Base-by-base conservation (phyloP, 2,329 filamentous ascomycete genomes). In the Stromatinia cepivora region DNA sequence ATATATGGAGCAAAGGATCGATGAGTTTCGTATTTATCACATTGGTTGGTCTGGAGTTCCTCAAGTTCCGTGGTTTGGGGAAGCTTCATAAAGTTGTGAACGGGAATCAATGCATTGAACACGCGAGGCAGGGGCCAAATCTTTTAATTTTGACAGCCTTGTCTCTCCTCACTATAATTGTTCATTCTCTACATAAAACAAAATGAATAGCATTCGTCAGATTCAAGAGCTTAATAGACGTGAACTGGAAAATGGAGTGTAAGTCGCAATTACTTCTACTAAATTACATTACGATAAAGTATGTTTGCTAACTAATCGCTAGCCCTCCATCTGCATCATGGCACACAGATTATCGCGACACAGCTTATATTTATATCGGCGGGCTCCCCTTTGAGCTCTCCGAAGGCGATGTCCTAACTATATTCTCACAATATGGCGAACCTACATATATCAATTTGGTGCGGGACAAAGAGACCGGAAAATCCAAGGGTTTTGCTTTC, bases 261-360 rank as follows among this genome's bases (percentile, higher is more conserved):
- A 79, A 80, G 89, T 84, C 5, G 22, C 13, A 25, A 52, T 56
- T 22, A 31, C 4, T 53, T 53, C 53, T 67, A 56, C 39, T 54
- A 52, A 50, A n/a, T 69, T 13, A n/a, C n/a, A 36, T 39, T 36
- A 25, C 6, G 22, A 54, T 42, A 34, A 66, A 57, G 52, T 62
- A 11, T 70, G 46, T 54, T 66, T 58, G 69, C 62, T 65, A 70
- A 69, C 72, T 69, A 70, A 62, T 42, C 62, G 67, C 34, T 76
- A 94, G 93, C 75, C 86, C 90, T 3, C 90, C 94, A 54, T 89
- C 93, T 81, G 94, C 91, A 72, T 97, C 94, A 69, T 98, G 94
- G 94, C 94, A 98, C 79, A 90, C 91, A 79, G 96, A 99, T 83
- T 99, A 98, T 82, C 92, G 93, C 81, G 95, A 97, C 82, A 98